A percentile compares a stretch with the other conserved stretches of the same genome.
These are phyloP conservation scores for Sphaerulina vaccinii DNA, from an alignment of 2,329 filamentous ascomycete species.

Conservation along the genomic window DNA sequence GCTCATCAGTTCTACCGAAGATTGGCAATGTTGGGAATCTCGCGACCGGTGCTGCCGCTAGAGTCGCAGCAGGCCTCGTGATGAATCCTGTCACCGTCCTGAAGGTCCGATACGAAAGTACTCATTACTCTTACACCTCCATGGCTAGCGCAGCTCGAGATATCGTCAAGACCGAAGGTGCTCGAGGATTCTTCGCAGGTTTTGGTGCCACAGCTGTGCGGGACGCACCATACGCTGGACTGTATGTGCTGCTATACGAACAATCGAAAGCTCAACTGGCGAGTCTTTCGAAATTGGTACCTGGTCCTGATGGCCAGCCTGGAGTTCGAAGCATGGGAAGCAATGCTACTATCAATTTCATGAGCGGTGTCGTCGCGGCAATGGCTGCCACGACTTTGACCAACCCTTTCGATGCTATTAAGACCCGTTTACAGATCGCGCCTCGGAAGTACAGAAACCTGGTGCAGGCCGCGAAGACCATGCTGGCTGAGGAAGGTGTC, in stretches of 20 bases:
- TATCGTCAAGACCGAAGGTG: slow-evolving; percentile 70
- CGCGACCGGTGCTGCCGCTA: slow-evolving; percentile 76
- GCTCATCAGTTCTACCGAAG: slow-evolving; percentile 73
- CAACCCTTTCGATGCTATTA: slow-evolving; percentile 95
- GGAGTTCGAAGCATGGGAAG: slow-evolving; percentile 32
- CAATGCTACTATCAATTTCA: slow-evolving; percentile 76
- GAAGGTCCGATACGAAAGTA: slow-evolving; percentile 94
- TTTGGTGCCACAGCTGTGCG: slow-evolving; percentile 91
- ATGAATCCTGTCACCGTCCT: slow-evolving; percentile 96
- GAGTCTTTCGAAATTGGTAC: slow-evolving; percentile 8
- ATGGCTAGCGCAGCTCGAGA: slow-evolving; percentile 70
- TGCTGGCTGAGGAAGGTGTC: slow-evolving; percentile 78
- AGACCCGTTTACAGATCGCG: slow-evolving; percentile 90
- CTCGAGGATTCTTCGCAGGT: slow-evolving; percentile 85
- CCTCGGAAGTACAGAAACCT: slow-evolving; percentile 80
- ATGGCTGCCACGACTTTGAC: slow-evolving; percentile 82
- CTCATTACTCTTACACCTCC: slow-evolving; percentile 77
- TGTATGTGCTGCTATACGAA: slow-evolving; percentile 95
- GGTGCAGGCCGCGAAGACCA: slow-evolving; percentile 70
- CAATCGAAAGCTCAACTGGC: slow-evolving; percentile 67
- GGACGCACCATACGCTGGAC: slow-evolving; percentile 93
- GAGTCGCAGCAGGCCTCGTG: slow-evolving; percentile 82
- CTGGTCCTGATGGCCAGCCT: slow-evolving; percentile 14
- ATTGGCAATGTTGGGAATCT: slow-evolving; percentile 84
- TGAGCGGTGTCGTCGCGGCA: slow-evolving; percentile 76